These are phyloP conservation scores for Aspergillus fischeri DNA, from an alignment of 2,329 filamentous ascomycete genomes.

Conservation along the genomic window DNA sequence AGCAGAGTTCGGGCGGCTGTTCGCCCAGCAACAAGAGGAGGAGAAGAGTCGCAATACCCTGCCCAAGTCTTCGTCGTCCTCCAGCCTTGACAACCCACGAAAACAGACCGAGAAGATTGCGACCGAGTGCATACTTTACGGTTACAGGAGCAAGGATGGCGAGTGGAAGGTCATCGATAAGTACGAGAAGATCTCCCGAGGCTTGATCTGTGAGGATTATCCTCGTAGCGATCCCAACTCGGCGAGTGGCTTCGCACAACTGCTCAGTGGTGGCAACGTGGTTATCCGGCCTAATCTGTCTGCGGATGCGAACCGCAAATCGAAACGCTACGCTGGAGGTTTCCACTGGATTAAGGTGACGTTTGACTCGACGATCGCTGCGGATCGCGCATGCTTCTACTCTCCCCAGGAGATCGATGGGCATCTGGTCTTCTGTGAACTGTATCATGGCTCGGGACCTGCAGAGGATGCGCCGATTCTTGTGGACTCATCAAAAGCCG, in stretches of 20 bases:
- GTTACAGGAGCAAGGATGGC: constrained; percentile 65
- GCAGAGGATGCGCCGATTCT: constrained; percentile 60
- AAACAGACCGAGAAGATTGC: constrained; percentile 50
- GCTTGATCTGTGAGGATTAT: constrained; percentile 89
- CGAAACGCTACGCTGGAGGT: constrained; percentile 76
- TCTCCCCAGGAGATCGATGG: constrained; percentile 71
- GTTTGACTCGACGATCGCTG: constrained; percentile 69
- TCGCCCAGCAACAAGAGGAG: constrained; percentile 43
- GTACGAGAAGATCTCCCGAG: constrained; percentile 77
- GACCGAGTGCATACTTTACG: constrained; percentile 80
- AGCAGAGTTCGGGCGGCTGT: constrained; percentile 44
- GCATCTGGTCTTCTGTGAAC: constrained; percentile 66
- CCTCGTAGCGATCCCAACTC: constrained; percentile 74
- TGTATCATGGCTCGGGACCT: constrained; percentile 63
- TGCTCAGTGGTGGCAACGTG: constrained; percentile 68
- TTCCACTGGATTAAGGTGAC: constrained; percentile 90
- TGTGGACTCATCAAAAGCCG: constrained; percentile 37
- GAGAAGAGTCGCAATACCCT: constrained; percentile 34
- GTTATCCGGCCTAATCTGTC: constrained; percentile 65
- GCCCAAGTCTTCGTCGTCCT: constrained; percentile 38
- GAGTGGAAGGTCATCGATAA: constrained; percentile 84
- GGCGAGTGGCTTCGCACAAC: constrained; percentile 65
- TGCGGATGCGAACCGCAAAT: constrained; percentile 68
- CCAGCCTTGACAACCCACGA: constrained; percentile 37
- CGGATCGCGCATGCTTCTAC: constrained; percentile 63